Conservation (phyloP, 2,329 filamentous ascomycete genomes). For the Aschersonia sp. region DNA sequence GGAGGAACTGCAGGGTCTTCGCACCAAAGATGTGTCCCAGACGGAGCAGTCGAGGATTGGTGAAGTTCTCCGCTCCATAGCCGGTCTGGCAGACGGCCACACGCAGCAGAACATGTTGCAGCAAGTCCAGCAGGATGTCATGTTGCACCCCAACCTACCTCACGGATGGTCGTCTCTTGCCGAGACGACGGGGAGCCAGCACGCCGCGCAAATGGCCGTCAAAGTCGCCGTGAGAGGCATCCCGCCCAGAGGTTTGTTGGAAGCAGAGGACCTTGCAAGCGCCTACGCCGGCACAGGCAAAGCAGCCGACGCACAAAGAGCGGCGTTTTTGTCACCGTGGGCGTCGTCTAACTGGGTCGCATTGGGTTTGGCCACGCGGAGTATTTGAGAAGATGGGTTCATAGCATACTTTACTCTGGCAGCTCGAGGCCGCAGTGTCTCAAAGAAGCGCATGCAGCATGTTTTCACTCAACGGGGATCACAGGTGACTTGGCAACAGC, state of each 20-base stretch:
- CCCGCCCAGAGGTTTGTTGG: conserved; percentile 56
- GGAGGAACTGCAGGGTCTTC: conserved; percentile 59
- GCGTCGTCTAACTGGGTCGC: conserved; percentile 47
- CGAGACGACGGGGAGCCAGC: conserved; percentile 36
- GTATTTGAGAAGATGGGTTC: conserved; percentile 4
- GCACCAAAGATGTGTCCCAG: conserved; percentile 50
- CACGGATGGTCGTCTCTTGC: conserved; percentile 71
- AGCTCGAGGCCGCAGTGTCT: neutral
- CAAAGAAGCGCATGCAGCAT: neutral
- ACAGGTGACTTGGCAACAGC: conserved; percentile 23
- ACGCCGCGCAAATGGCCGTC: conserved; percentile 62
- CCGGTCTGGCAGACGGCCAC: conserved; percentile 36
- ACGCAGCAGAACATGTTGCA: conserved; percentile 36
- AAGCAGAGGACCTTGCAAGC: conserved; percentile 53
- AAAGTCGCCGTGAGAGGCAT: conserved; percentile 62
- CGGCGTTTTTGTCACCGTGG: conserved; percentile 77
- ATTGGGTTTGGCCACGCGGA: conserved; percentile 21
- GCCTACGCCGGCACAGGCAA: conserved; percentile 63
- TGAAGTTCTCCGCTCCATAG: conserved; percentile 62
- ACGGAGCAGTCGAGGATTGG: conserved; percentile 56
- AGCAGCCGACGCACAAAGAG: conserved; percentile 60
- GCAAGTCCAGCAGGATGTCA: conserved; percentile 62
- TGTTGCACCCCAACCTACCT: conserved; percentile 67
- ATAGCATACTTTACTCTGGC: neutral
- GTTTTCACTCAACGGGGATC: neutral